Evolutionary conservation across 2,329 filamentous ascomycete species (phyloP).

Genomic region (Corynespora cassiicola): DNA sequence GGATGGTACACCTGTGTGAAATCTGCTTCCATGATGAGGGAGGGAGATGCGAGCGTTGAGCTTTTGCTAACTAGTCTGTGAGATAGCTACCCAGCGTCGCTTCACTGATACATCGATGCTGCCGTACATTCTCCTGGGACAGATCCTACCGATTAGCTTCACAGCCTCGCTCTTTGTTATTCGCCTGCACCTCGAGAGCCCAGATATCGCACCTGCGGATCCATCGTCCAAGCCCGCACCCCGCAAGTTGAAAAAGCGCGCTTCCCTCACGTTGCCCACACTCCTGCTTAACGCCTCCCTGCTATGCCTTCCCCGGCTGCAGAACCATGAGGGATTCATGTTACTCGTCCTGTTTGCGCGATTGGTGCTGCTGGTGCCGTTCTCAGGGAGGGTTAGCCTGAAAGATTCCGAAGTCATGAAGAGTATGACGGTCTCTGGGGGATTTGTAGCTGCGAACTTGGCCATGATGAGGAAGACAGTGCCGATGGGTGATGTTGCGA

Average conservation of each 20-base stretch:
- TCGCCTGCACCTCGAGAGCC: conserved; percentile 28
- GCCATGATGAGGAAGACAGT: conserved; percentile 23
- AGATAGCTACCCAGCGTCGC: conserved; percentile 18
- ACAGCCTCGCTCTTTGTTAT: conserved; percentile 33
- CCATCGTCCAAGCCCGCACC: conserved; percentile 1
- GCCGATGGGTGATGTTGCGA: conserved; percentile 9
- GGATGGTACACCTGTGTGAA: too few relatives aligned
- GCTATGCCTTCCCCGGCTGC: conserved; percentile 25
- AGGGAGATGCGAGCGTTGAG: not conserved
- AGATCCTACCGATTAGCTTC: conserved; percentile 37
- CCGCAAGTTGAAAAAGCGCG: not conserved
- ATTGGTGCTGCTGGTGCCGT: conserved; percentile 29
- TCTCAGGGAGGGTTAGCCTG: conserved; percentile 21
- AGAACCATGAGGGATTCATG: conserved; percentile 21
- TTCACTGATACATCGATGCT: conserved; percentile 17
- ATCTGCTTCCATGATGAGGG: not conserved
- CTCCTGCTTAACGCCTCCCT: conserved; percentile 32
- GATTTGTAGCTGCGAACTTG: conserved; percentile 30
- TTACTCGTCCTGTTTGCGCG: conserved; percentile 25
- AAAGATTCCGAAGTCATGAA: conserved; percentile 22
- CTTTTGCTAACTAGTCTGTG: not conserved
- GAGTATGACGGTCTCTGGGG: conserved; percentile 27
- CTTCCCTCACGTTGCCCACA: conserved; percentile 29
- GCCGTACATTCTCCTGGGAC: conserved; percentile 33
- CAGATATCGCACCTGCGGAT: conserved; percentile 9